Evolutionary conservation across 495 filamentous ascomycete genomes (phyloP), one percentile per base, ranked within the genome.

Genomic region (Annulohypoxylon stygium): DNA sequence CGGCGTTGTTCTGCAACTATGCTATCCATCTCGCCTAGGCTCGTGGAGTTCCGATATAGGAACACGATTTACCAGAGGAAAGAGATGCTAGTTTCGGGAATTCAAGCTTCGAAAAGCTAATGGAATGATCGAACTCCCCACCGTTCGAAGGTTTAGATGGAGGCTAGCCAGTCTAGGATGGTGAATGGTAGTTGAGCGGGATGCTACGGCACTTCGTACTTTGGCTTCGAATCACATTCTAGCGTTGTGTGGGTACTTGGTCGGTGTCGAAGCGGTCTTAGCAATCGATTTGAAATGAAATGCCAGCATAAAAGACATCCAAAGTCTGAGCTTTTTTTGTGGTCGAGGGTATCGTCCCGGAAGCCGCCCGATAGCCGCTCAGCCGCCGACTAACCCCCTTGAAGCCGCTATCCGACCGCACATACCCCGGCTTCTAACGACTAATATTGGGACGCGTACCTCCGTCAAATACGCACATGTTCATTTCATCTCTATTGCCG

Each of bases 331-430:
- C 20, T 18, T 16, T 18, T 18, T 61, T 33, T 50, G 30, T n/a
- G 43, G 14, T 50, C 34, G n/a, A 53, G 64, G 45, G 18, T 59
- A 48, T 34, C 25, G 58, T 34, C 7, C 69, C 69, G 59, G 63
- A 67, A 63, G 50, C 61, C 69, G 55, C 41, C 69, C 71, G 65
- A 73, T 50, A 73, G 71, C 71, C 70, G 70, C 61, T 23, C 30
- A 69, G 65, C 65, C 65, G 65, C 16, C 37, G 11, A 39, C 25
- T 4, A 41, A 41, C 34, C 39, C 61, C 20, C 57, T 33, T 66
- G 6, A 16, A 47, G 1, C 48, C 26, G 34, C 20, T 41, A 36
- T 11, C 25, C 50, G 12, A 47, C 39, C 34, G 10, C 25, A 39
- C 16, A 23, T 23, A 39, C n/a, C 37, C 50, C 36, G 25, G 34